Evolutionary conservation across 306 rosid genomes (phyloP).

Genomic region (Lupinus albus): DNA sequence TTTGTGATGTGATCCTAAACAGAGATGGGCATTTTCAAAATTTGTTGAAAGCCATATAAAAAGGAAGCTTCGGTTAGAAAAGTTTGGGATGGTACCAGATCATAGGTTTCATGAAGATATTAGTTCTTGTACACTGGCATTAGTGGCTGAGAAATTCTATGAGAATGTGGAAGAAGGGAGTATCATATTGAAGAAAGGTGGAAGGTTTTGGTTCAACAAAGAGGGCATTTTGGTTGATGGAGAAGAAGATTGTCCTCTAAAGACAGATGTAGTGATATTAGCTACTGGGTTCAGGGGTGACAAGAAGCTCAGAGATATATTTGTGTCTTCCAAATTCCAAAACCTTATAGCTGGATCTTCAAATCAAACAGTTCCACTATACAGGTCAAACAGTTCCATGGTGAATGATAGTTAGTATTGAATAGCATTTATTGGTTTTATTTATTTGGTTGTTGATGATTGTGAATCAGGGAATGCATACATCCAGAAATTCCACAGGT

Average conservation of each 20-base stretch:
- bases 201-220: slow-evolving; percentile 52
- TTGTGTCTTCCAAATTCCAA: slow-evolving; percentile 54
- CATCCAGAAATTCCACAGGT: slow-evolving; percentile 67
- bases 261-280: slow-evolving; percentile 62
- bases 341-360: slow-evolving; percentile 49
- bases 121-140: slow-evolving; percentile 48
- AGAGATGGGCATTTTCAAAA: slow-evolving; percentile 64
- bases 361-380: slow-evolving; percentile 48
- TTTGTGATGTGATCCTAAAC: neutral
- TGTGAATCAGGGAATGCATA: slow-evolving; percentile 53
- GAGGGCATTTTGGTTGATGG: slow-evolving; percentile 59
- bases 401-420: no score
- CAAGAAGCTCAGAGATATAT: slow-evolving; percentile 59
- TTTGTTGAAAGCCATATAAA: slow-evolving; percentile 62
- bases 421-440: no score
- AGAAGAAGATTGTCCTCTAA: slow-evolving; percentile 34
- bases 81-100: slow-evolving; percentile 71
- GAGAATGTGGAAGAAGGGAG: slow-evolving; percentile 69
- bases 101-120: slow-evolving; percentile 58
- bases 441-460: neutral
- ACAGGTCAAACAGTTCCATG: no score
- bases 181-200: slow-evolving; percentile 55
- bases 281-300: slow-evolving; percentile 73
- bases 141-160: slow-evolving; percentile 57
- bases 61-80: slow-evolving; percentile 49